Evolutionary conservation across 768 basidiomycete species (phyloP), one percentile per base, ranked within the genome.

Genomic region (Macrocybe gigantea): DNA sequence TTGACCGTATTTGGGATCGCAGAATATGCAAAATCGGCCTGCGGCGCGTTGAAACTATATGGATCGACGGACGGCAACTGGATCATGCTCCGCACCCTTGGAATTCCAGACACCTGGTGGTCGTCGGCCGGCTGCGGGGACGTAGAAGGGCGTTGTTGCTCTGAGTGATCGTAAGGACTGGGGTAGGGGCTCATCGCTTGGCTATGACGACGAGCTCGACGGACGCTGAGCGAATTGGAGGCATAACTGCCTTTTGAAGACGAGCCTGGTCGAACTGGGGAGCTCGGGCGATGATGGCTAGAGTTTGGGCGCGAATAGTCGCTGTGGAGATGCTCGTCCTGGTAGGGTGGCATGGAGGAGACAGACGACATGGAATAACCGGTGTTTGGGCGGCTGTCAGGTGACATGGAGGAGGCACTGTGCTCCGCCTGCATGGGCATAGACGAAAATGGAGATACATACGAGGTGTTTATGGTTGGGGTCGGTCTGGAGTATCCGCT

Each of bases 101-200:
- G 85, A 53, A 89, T 75, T 15, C 64, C 70, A 10, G 62, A 58
- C 7, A 68, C 64, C 46, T 69, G 69, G 55, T 78, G 73, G 40
- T 75, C 72, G 37, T 78, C 83, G 47, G 75, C 67, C 29, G 83
- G 83, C 56, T 85, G 82, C 13, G 85, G 85, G 7, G 83, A 84
- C 22, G 83, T 80, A 47, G 83, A 85, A 1, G 82, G 83, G 36
- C 85, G 78, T 52, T 82, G 80, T 44, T 79, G 75, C 35, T 76
- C 78, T 39, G 76, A 70, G 47, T 83, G 78, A 50, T 82, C 83
- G 64, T 91, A 92, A 39, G 88, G 87, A 52, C 81, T 84, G 12
- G 89, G 89, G 65, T 92, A 92, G 9, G 89, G 89, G 57, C 82
- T 86, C 74, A 92, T 83, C 1, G 88, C 89, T 63, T 92, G 89